Percentiles rank a stretch among this genome's conserved stretches.
These are phyloP conservation scores for Pseudozyma thailandica DNA, from an alignment of 1,284 basidiomycete genomes.

Conservation along the genomic window DNA sequence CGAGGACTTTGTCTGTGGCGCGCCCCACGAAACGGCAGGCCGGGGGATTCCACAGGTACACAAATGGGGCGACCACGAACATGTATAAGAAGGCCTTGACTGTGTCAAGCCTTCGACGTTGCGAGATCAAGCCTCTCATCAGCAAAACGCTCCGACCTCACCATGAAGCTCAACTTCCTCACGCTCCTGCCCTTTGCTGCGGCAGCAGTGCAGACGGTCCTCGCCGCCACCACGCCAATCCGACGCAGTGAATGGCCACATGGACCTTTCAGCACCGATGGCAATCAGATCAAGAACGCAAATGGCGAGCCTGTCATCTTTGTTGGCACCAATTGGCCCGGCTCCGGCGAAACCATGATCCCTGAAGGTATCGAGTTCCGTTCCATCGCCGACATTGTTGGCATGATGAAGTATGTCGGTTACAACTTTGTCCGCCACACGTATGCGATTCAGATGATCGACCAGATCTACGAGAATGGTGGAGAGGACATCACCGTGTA, in stretches of 20 bases:
- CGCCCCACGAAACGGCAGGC: neutral
- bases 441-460: constrained; percentile 48
- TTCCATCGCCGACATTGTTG: constrained; percentile 27
- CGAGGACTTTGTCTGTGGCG: neutral
- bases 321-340: constrained; percentile 47
- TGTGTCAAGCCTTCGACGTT: neutral
- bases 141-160: neutral
- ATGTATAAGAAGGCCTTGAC: neutral
- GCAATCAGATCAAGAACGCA: constrained; percentile 41
- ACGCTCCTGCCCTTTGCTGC: constrained; percentile 19
- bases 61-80: neutral
- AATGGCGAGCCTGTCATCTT: constrained; percentile 29
- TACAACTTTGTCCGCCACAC: constrained; percentile 49
- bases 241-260: constrained; percentile 37
- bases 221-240: constrained; percentile 15
- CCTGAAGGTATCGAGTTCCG: constrained; percentile 43
- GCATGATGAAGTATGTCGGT: constrained; percentile 36
- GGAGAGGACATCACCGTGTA: constrained; percentile 33
- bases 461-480: constrained; percentile 47
- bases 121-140: neutral
- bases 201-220: constrained; percentile 11
- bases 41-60: neutral
- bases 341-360: constrained; percentile 41
- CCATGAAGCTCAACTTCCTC: constrained; percentile 30
- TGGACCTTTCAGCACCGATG: constrained; percentile 29